Evolutionary conservation across 768 basidiomycete genomes (phyloP).

Genomic region (Lyophyllum atratum): DNA sequence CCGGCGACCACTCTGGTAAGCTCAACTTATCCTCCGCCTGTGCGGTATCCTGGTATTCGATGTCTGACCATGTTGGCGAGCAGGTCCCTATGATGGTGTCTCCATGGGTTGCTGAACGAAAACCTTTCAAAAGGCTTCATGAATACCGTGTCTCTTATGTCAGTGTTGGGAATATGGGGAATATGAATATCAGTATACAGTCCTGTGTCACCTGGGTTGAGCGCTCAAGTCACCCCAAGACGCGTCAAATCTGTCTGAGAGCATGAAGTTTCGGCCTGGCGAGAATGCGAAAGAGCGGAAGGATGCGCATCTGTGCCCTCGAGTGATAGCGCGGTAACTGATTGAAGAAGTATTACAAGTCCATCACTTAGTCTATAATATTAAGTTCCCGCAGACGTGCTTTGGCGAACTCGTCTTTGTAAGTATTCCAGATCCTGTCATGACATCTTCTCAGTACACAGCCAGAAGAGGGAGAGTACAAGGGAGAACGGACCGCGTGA

Average conservation of each 20-base stretch:
- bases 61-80: not conserved
- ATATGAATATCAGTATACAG: not conserved
- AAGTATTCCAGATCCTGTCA: conserved; percentile 89
- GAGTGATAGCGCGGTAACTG: not conserved
- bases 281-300: not conserved
- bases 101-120: conserved; percentile 13
- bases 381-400: conserved; percentile 75
- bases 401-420: conserved; percentile 93
- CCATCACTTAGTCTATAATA: conserved; percentile 61
- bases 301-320: not conserved
- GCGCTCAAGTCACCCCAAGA: too few relatives aligned
- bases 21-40: not conserved
- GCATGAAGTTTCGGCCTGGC: too few relatives aligned
- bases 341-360: conserved; percentile 10
- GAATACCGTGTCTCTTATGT: not conserved
- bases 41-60: not conserved
- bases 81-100: conserved; percentile 20
- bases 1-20: conserved; percentile 18
- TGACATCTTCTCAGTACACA: not conserved
- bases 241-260: too few relatives aligned
- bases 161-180: not conserved
- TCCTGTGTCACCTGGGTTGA: too few relatives aligned
- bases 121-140: not conserved
- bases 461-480: not conserved
- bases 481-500: conserved; percentile 66